These are phyloP conservation scores for Nakataea oryzae DNA, from an alignment of 2,329 filamentous ascomycete species.

Conservation along the genomic window DNA sequence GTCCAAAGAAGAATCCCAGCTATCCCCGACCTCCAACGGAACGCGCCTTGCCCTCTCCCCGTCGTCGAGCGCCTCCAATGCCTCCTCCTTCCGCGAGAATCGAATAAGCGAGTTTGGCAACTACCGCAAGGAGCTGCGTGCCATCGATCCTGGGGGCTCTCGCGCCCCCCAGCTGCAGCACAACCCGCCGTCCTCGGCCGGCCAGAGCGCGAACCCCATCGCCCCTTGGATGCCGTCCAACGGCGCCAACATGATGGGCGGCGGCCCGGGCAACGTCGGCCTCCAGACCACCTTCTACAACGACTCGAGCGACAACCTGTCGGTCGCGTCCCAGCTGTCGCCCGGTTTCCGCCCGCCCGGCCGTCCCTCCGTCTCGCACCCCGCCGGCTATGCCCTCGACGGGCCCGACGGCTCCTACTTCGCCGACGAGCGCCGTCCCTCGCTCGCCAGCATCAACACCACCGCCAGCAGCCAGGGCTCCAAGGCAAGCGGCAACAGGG, in stretches of 20 bases:
- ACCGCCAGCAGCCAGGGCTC: conserved; percentile 75
- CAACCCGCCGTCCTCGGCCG: conserved; percentile 41
- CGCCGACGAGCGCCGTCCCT: conserved; percentile 71
- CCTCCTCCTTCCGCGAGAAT: conserved; percentile 40
- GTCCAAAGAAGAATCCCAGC: conserved; percentile 26
- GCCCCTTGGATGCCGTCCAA: conserved; percentile 47
- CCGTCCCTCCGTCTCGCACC: conserved; percentile 6
- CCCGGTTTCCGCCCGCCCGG: conserved; percentile 52
- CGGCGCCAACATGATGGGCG: conserved; percentile 14
- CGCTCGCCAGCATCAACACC: conserved; percentile 77
- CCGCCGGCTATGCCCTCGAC: conserved; percentile 24
- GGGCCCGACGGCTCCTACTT: conserved; percentile 50
- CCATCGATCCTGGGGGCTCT: conserved; percentile 50
- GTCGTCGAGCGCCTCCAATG: conserved; percentile 29
- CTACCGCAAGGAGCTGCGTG: conserved; percentile 61
- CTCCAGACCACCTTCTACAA: conserved; percentile 54
- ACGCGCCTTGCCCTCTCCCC: conserved; percentile 32
- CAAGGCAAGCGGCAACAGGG: conserved; percentile 57
- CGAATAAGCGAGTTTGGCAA: conserved; percentile 53
- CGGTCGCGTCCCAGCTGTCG: conserved; percentile 54
- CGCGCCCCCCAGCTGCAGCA: conserved; percentile 49
- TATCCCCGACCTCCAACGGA: conserved; percentile 38
- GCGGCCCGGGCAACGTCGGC: conserved; percentile 23
- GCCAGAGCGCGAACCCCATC: conserved; percentile 38
- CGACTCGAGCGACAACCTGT: conserved; percentile 63